Base-by-base conservation (phyloP, 2,329 filamentous ascomycete species). In the Sporothrix dimorphospora region DNA sequence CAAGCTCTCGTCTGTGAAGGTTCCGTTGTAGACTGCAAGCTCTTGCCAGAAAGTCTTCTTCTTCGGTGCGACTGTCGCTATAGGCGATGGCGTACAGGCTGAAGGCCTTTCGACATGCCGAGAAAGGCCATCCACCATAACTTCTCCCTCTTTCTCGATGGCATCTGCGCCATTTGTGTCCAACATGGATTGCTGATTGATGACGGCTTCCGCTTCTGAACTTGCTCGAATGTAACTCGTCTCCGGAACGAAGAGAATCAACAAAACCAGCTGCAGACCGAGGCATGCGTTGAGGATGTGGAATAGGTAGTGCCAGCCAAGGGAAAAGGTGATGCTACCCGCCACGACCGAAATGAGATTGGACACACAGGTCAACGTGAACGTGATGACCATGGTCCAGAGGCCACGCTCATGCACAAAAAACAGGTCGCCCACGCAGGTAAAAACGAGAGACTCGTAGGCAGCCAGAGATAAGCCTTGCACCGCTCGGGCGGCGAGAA, bases 21-120 rank as follows among this genome's bases (percentile, higher is more conserved):
- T 24, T 0, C 59, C 59, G 5, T 65, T 65, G 38, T 24, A 65
- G 11, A 65, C 11, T 5, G 59, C 59, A 1, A 65, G 9, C 11
- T 65, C 59, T 16, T 65, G 59, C 59, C 38, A 65, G 59, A 65
- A 65, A 0, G 59, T 65, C 38, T 65, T 65, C 19, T 65, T 65
- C 9, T 42, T 65, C 9, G 38, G 59, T 7, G 42, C 4, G 19
- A 8, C 14, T 14, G 24, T 55, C 1, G 51, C 21, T 4, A 6
- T 24, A 16, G 21, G 27, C 2, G 24, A 24, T 30, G 11, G 24
- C 4, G 51, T 2, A 9, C 27, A 55, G 4, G 51, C 51, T 14
- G 16, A 2, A 7, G 51, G 24, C 14, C 8, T 12, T 55, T 55
- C 51, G 3, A 55, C 51, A 24, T 55, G 51, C 30, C 30, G 30